These are phyloP conservation scores for Saccharomycopsis schoenii DNA, from an alignment of 805 yeast genomes.

Conservation along the genomic window DNA sequence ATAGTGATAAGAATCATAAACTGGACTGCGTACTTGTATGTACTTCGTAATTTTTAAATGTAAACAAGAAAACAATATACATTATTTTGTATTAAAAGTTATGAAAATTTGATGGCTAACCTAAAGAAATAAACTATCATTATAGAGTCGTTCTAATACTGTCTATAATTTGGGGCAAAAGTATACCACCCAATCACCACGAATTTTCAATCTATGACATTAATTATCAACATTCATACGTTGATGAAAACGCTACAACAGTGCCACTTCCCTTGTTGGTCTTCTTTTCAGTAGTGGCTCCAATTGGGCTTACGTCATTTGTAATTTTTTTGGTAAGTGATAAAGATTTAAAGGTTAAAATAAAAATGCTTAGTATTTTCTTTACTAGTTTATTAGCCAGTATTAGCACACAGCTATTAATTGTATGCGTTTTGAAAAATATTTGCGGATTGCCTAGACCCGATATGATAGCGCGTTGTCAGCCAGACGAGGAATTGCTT, in stretches of 20 bases:
- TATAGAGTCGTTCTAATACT: constrained; percentile 1
- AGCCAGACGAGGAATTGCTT: neutral
- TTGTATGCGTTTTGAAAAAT: constrained; percentile 13
- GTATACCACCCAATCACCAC: constrained; percentile 6
- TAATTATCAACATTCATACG: neutral
- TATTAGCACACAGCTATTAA: constrained; percentile 3
- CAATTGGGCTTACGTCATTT: neutral
- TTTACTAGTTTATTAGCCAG: constrained; percentile 1
- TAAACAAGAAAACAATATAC: too few relatives aligned
- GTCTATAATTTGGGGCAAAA: constrained; percentile 1
- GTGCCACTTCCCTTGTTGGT: neutral
- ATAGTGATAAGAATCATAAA: neutral
- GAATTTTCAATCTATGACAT: constrained; percentile 8
- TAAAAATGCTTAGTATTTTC: neutral
- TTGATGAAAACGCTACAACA: neutral
- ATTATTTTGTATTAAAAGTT: too few relatives aligned
- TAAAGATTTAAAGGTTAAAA: neutral
- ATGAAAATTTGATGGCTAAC: neutral
- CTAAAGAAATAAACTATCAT: too few relatives aligned
- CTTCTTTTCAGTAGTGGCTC: neutral
- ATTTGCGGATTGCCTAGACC: constrained; percentile 13
- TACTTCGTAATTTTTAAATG: neutral
- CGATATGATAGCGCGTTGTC: constrained; percentile 8
- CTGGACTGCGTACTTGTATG: neutral
- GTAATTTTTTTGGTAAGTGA: constrained; percentile 1